Evolutionary conservation across 2,329 filamentous ascomycete species (phyloP), one percentile per base, ranked within the genome.

Genomic region (Alternaria metachromatica): DNA sequence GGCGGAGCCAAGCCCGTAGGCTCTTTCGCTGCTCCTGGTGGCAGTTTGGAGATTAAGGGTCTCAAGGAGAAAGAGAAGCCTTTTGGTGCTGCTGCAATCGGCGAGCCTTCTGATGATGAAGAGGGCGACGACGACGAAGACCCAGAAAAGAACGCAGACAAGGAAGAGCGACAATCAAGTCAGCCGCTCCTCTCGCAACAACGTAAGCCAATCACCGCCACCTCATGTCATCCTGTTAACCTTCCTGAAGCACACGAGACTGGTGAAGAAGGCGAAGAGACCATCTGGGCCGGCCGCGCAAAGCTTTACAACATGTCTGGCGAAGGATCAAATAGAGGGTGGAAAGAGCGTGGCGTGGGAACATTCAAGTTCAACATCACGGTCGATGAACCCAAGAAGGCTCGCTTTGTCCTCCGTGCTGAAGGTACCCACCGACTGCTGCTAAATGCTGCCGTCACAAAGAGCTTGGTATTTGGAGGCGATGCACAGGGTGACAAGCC

Each of bases 281-380:
- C 92, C 2, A 82, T 93, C 53, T 87, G 95, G 75, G 87, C 89
- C 48, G 89, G 91, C 63, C 90, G 94, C 68, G 91, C 93, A 20
- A 97, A 96, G 80, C 87, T 98, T 62, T 98, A 93, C 82, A 87
- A 90, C 62, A 91, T 96, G 72, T 89, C 88, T 67, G 84, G 85
- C 37, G 86, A 85, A 49, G 75, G 72, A 6, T 73, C 74, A 33
- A 81, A 81, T 68, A 87, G 87, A 58, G 89, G 89, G 50, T 98
- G 95, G 95, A 95, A 95, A 79, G 95, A 98, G 81, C 89, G 94
- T 56, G 94, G 94, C 12, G 87, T 90, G 5, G 94, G 94, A 48
- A 91, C 90, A 71, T 85, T 97, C 70, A 96, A 96, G 81, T 86
- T 97, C 77, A 97, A 97, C 73, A 65, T 77, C 33, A 76, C 69